phyloP scores from a whole-genome alignment of 2,329 filamentous ascomycete species.

The Cladosporium sp. region DNA sequence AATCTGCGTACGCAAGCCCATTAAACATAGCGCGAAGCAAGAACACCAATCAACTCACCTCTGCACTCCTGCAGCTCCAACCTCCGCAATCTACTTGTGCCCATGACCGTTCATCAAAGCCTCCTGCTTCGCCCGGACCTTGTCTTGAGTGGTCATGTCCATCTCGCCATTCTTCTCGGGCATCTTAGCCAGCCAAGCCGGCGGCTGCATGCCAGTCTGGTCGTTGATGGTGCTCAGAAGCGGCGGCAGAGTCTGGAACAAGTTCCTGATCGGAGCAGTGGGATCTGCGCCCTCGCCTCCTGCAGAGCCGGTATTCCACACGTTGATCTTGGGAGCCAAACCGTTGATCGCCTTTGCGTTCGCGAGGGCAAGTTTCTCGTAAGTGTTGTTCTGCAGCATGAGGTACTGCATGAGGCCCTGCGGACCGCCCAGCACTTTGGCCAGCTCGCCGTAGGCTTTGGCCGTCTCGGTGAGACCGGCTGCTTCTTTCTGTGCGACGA shows the following conservation, averaged over 20 bases:
- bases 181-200: conserved; percentile 64
- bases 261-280: conserved; percentile 65
- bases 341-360: conserved; percentile 73
- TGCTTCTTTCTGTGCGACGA: conserved; percentile 66
- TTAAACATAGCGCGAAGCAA: background rate
- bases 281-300: conserved; percentile 51
- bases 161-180: conserved; percentile 27
- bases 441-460: conserved; percentile 70
- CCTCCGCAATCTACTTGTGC: background rate
- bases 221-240: conserved; percentile 82
- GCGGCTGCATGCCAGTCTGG: conserved; percentile 78
- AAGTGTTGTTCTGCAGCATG: conserved; percentile 81
- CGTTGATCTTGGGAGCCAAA: conserved; percentile 81
- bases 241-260: conserved; percentile 81
- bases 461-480: conserved; percentile 75
- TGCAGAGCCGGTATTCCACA: conserved; percentile 74
- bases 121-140: conserved; percentile 17
- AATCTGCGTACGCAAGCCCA: too few species aligned
- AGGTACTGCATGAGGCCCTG: conserved; percentile 75
- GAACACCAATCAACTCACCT: background rate
- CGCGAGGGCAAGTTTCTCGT: conserved; percentile 70
- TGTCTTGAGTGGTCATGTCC: conserved; percentile 19
- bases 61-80: too few species aligned
- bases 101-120: conserved; percentile 16
- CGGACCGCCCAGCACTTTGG: conserved; percentile 70